Conservation (phyloP, 768 basidiomycete genomes). For the Russula abietina region DNA sequence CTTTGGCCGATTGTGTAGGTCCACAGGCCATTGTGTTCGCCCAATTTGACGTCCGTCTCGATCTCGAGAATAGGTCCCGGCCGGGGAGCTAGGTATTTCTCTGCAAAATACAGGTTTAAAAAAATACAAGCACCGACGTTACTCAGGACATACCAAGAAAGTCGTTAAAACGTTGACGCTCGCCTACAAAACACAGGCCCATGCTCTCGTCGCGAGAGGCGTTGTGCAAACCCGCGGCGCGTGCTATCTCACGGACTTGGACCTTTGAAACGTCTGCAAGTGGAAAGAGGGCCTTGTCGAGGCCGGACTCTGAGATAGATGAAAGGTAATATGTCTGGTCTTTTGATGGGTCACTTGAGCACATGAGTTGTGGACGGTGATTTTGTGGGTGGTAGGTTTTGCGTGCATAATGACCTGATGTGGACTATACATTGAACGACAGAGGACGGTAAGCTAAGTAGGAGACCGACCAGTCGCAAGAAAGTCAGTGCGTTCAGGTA, state of each 20-base stretch:
- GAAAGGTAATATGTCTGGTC: slow-evolving; percentile 93
- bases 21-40: slow-evolving; percentile 72
- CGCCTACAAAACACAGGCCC: slow-evolving; percentile 92
- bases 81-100: slow-evolving; percentile 64
- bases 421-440: not conserved
- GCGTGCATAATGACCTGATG: slow-evolving; percentile 81
- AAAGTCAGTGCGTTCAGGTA: slow-evolving; percentile 50
- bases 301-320: slow-evolving; percentile 59
- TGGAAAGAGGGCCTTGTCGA: slow-evolving; percentile 73
- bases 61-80: slow-evolving; percentile 65
- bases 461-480: slow-evolving; percentile 66
- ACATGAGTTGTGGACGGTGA: slow-evolving; percentile 35
- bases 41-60: slow-evolving; percentile 48
- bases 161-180: slow-evolving; percentile 60
- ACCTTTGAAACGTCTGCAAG: slow-evolving; percentile 60
- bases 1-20: slow-evolving; percentile 82
- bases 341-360: slow-evolving; percentile 54
- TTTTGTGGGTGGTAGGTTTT: slow-evolving; percentile 40
- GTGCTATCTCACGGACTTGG: slow-evolving; percentile 68
- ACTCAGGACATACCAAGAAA: slow-evolving; percentile 56
- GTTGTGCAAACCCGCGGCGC: slow-evolving; percentile 55
- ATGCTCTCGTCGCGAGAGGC: slow-evolving; percentile 80
- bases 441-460: not conserved
- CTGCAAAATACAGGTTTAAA: slow-evolving; percentile 35
- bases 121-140: not conserved